phyloP scores from a whole-genome alignment of 1,284 basidiomycete genomes.

The Fomitiporia mediterranea region DNA sequence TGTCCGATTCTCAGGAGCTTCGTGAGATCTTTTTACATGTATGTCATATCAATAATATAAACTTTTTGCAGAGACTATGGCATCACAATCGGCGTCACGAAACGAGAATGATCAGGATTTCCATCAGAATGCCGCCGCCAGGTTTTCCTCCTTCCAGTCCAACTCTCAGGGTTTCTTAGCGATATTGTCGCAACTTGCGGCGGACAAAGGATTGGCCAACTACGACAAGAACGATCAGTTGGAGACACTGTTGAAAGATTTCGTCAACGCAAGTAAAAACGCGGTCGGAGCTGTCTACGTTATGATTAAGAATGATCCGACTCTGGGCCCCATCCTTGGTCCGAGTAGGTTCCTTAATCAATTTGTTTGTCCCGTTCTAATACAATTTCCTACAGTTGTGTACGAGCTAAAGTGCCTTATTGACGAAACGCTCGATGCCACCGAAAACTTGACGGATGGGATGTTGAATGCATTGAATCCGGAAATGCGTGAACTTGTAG shows the following conservation, averaged over 20 bases:
- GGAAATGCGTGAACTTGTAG: slow-evolving; percentile 27
- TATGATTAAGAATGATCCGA: slow-evolving; percentile 37
- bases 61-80: slow-evolving; percentile 31
- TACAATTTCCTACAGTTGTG: slow-evolving; percentile 32
- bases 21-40: slow-evolving; percentile 26
- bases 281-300: slow-evolving; percentile 30
- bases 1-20: slow-evolving; percentile 25
- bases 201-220: slow-evolving; percentile 49
- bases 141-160: slow-evolving; percentile 37
- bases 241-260: slow-evolving; percentile 46
- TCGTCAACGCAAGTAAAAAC: slow-evolving; percentile 46
- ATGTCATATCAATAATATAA: no score
- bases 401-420: slow-evolving; percentile 47
- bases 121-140: slow-evolving; percentile 34
- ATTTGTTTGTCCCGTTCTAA: slow-evolving; percentile 16
- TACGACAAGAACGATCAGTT: slow-evolving; percentile 42
- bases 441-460: slow-evolving; percentile 47
- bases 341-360: slow-evolving; percentile 41
- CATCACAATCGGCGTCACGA: slow-evolving; percentile 30
- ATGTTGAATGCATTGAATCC: slow-evolving; percentile 40
- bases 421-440: slow-evolving; percentile 40
- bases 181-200: slow-evolving; percentile 33
- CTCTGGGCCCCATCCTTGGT: slow-evolving; percentile 45
- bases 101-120: slow-evolving; percentile 31
- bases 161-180: slow-evolving; percentile 32